These are phyloP conservation scores for Biscogniauxia sp. DNA, from an alignment of 2,329 filamentous ascomycete genomes.

Conservation along the genomic window DNA sequence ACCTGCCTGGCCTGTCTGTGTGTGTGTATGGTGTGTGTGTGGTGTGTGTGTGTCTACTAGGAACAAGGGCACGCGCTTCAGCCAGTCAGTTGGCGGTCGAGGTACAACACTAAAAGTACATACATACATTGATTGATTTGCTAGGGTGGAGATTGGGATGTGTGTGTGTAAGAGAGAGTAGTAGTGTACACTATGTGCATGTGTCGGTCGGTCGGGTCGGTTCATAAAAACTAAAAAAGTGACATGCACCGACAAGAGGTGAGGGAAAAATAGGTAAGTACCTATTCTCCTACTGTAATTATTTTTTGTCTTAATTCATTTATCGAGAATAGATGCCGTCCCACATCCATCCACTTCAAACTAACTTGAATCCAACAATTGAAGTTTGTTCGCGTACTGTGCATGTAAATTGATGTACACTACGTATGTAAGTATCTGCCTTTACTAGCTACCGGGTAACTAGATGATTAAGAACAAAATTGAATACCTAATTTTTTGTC, in stretches of 20 bases:
- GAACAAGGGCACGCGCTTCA: background rate
- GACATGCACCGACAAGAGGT: no score
- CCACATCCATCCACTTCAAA: background rate
- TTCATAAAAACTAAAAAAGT: background rate
- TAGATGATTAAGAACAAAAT: no score
- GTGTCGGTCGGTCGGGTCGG: background rate
- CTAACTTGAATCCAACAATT: background rate
- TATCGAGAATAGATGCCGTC: background rate
- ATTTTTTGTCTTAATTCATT: background rate
- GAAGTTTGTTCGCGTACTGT: conserved; percentile 3
- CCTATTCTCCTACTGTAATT: background rate
- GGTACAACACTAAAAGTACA: background rate
- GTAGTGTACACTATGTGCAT: no score
- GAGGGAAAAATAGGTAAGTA: background rate
- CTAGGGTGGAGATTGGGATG: background rate
- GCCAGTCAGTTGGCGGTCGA: background rate
- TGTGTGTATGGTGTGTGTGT: no score
- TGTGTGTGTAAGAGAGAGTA: background rate
- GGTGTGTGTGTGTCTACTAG: no score
- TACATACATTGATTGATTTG: conserved; percentile 1
- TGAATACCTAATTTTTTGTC: no score
- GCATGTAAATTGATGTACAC: conserved; percentile 7
- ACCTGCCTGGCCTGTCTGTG: background rate
- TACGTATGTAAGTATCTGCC: background rate
- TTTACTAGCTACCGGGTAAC: no score